phyloP scores from a whole-genome alignment of 495 filamentous ascomycete genomes.

The Penicillium waksmanii region DNA sequence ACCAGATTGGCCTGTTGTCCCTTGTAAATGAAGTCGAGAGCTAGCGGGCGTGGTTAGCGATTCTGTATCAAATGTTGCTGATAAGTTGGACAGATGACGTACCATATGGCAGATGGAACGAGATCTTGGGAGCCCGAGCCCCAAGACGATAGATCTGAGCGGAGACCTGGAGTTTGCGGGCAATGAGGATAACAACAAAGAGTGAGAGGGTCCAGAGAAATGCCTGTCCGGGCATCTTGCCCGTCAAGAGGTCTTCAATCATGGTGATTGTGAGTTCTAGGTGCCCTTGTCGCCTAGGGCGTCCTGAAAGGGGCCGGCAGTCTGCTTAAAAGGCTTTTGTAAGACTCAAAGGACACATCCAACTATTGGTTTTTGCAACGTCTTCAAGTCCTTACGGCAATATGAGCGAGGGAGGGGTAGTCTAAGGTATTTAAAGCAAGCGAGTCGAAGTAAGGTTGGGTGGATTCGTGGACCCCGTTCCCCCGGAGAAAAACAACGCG shows the following conservation, averaged over 20 bases:
- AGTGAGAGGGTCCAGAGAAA: constrained; percentile 30
- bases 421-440: not conserved
- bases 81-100: constrained; percentile 11
- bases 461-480: constrained; percentile 4
- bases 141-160: constrained; percentile 41
- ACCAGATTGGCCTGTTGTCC: constrained; percentile 52
- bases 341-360: not conserved
- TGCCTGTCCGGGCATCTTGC: constrained; percentile 32
- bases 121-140: constrained; percentile 37
- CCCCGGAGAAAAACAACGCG: constrained; percentile 5
- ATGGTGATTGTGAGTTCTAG: constrained; percentile 35
- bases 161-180: constrained; percentile 38
- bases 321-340: not conserved
- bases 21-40: constrained; percentile 62
- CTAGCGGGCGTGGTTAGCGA: constrained; percentile 39
- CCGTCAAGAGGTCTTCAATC: constrained; percentile 40
- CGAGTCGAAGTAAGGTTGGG: constrained; percentile 4
- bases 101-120: constrained; percentile 43
- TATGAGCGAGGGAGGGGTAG: not conserved
- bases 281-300: not conserved
- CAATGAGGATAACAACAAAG: constrained; percentile 29
- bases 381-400: not conserved
- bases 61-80: not conserved
- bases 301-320: not conserved
- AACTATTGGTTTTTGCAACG: not conserved